phyloP scores from a whole-genome alignment of 805 yeast genomes.

The Candida saitoana region DNA sequence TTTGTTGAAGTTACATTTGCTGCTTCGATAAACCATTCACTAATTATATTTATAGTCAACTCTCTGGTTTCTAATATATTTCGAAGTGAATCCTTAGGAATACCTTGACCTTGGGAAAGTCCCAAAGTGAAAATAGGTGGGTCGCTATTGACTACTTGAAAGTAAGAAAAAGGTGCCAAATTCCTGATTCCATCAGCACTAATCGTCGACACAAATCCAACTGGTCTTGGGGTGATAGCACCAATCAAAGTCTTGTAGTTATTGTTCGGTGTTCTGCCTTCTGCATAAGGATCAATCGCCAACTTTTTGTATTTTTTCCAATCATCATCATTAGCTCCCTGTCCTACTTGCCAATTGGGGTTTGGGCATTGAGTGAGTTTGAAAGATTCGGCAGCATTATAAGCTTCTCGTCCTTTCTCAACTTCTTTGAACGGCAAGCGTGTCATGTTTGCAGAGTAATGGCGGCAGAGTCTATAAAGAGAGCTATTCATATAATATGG shows the following conservation, averaged over 20 bases:
- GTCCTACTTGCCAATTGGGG: slow-evolving; percentile 42
- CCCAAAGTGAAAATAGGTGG: slow-evolving; percentile 59
- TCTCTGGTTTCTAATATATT: slow-evolving; percentile 52
- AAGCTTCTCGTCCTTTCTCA: slow-evolving; percentile 9
- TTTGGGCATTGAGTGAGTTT: slow-evolving; percentile 21
- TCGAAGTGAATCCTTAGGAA: slow-evolving; percentile 46
- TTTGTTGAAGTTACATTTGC: slow-evolving; percentile 48
- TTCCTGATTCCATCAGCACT: slow-evolving; percentile 41
- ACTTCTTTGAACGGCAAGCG: slow-evolving; percentile 9
- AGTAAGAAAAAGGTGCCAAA: slow-evolving; percentile 61
- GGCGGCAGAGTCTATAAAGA: too few species aligned
- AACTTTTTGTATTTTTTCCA: slow-evolving; percentile 46
- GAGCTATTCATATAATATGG: too few species aligned
- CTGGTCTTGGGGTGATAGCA: slow-evolving; percentile 57
- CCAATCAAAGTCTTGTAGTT: slow-evolving; percentile 52
- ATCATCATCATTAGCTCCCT: slow-evolving; percentile 42
- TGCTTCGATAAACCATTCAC: slow-evolving; percentile 65
- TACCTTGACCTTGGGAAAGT: slow-evolving; percentile 33
- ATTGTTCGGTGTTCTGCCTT: slow-evolving; percentile 33
- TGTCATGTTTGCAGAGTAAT: too few species aligned
- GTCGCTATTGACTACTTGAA: slow-evolving; percentile 43
- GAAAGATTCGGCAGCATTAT: slow-evolving; percentile 8
- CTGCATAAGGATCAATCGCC: slow-evolving; percentile 45
- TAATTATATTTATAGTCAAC: slow-evolving; percentile 51
- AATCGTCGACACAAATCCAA: slow-evolving; percentile 53